Evolutionary conservation across 371 early-diverging fungal species (phyloP), one percentile per base, ranked within the genome.

Genomic region (Neoconidiobolus thromboides): DNA sequence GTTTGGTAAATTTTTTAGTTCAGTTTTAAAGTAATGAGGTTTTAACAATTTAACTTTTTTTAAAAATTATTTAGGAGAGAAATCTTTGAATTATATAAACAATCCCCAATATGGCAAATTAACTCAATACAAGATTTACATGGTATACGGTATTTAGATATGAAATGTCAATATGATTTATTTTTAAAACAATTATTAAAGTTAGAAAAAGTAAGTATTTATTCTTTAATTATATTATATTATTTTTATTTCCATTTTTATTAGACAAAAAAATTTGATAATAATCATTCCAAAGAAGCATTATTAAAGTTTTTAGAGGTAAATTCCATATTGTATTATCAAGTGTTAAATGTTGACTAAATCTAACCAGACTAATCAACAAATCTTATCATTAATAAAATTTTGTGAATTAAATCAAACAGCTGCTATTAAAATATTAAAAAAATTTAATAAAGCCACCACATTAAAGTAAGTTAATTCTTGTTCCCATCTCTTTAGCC

Each of bases 371-470:
- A 68, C 86, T 26, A 87, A 87, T 62, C 69, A 74, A 5, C 82
- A 83, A 54, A 64, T 87, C 15, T 74, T 84, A 9, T 72, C 75
- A 38, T 73, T 85, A 68, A 80, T 78, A 52, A 80, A 79, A 55
- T 82, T 85, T 64, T 79, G 80, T 61, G 73, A 76, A 40, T 64
- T 89, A 54, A 89, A 89, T 69, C 79, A 80, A 47, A 82, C 80
- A 2, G 86, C 86, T 2, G 78, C 87, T 64, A 76, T 77, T 53
- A 89, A 89, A 68, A 86, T 87, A 7, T 67, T 88, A 26, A 89
- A 89, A 68, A 87, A 88, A 64, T 87, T 87, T 55, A 89, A 89
- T 67, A 89, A 89, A 65, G 79, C 81, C 48, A 84, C 87, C 26
- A 26, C 26, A 26, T 37, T 82, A 80, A 2, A 58, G 86, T 40